Evolutionary conservation across 345 rosid genomes (phyloP).

Genomic region (Lepidium didymum): DNA sequence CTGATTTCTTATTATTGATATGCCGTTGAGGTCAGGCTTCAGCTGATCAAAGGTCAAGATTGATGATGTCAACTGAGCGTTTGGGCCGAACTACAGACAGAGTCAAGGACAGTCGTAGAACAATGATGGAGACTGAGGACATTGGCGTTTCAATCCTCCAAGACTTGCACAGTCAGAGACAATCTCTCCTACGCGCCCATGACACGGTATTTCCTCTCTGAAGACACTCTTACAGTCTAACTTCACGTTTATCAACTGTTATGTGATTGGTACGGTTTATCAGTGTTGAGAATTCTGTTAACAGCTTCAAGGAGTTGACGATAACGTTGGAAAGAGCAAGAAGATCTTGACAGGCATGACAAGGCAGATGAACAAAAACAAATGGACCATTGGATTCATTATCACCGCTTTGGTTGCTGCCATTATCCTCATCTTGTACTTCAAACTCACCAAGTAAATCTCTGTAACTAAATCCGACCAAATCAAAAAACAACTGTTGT

Average conservation of each 20-base stretch:
- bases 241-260: not conserved
- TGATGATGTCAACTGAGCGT: conserved; percentile 74
- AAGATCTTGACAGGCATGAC: conserved; percentile 63
- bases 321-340: conserved; percentile 83
- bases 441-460: conserved; percentile 57
- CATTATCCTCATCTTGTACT: conserved; percentile 62
- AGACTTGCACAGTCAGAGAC: conserved; percentile 85
- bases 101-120: conserved; percentile 78
- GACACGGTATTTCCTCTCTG: conserved; percentile 44
- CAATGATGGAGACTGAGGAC: conserved; percentile 97
- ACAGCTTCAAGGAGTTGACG: conserved; percentile 93
- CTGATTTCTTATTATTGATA: not conserved
- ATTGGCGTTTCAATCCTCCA: conserved; percentile 96
- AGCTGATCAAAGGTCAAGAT: conserved; percentile 83
- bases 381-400: conserved; percentile 65
- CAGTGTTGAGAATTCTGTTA: not conserved
- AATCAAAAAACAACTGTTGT: not conserved
- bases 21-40: conserved; percentile 46
- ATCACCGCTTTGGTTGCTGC: conserved; percentile 49
- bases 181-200: conserved; percentile 69
- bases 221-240: not conserved
- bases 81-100: conserved; percentile 60
- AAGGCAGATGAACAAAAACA: conserved; percentile 84
- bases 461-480: not conserved
- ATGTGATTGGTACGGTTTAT: not conserved